phyloP scores from a whole-genome alignment of 257 asterid genomes.

The Solanum acaule region DNA sequence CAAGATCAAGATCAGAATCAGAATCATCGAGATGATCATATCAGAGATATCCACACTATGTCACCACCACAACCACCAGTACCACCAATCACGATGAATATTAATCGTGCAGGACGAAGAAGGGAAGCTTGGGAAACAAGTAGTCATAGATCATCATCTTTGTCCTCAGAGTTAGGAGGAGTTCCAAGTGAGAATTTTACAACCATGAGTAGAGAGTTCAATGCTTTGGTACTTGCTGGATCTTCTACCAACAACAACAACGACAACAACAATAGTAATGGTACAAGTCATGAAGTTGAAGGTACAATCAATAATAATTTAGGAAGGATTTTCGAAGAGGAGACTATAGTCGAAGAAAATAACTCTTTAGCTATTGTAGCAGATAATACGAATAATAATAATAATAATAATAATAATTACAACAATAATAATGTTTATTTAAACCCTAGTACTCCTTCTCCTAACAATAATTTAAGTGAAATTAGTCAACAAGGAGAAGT shows the following conservation, averaged over 20 bases:
- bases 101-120: conserved; percentile 21
- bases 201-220: conserved; percentile 75
- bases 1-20: background rate
- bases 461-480: background rate
- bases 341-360: conserved; percentile 23
- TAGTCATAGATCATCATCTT: conserved; percentile 38
- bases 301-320: conserved; percentile 18
- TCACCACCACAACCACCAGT: conserved; percentile 48
- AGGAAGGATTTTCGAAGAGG: conserved; percentile 59
- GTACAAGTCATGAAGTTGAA: conserved; percentile 12
- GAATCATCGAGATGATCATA: background rate
- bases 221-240: conserved; percentile 69
- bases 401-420: too few species aligned
- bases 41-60: conserved; percentile 72
- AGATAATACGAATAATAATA: conserved; percentile 12
- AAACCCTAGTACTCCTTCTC: conserved; percentile 19
- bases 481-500: conserved; percentile 10
- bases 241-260: conserved; percentile 19
- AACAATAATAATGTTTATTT: background rate
- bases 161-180: conserved; percentile 23
- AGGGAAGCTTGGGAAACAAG: conserved; percentile 1
- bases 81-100: conserved; percentile 2
- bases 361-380: conserved; percentile 78
- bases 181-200: conserved; percentile 43
- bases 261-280: conserved; percentile 8